Evolutionary conservation across 768 basidiomycete genomes (phyloP).

Genomic region (Glaciozyma martinii): DNA sequence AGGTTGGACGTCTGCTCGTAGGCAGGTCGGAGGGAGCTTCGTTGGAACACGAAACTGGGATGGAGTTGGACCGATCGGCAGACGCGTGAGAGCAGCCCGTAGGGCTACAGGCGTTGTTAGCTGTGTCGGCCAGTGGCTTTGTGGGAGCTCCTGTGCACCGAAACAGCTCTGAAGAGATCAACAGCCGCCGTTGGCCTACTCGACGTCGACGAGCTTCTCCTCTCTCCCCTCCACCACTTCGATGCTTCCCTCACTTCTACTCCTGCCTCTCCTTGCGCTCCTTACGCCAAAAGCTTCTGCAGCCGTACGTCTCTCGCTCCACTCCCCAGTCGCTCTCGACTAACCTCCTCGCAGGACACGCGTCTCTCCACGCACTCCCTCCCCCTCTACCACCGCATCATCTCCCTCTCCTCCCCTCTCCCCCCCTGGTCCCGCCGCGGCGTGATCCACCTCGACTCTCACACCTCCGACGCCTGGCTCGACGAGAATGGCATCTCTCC

Average conservation of each 20-base stretch:
- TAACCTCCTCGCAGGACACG: neutral
- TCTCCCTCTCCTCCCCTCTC: neutral
- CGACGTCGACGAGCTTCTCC: neutral
- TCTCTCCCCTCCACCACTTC: neutral
- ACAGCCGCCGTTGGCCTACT: too few relatives aligned
- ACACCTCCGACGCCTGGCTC: neutral
- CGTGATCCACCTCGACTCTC: neutral
- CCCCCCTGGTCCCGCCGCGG: neutral
- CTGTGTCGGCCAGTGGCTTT: too few relatives aligned
- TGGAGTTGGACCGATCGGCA: too few relatives aligned
- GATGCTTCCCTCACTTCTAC: neutral
- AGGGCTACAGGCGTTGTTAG: too few relatives aligned
- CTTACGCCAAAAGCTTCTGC: too few relatives aligned
- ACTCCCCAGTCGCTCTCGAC: neutral
- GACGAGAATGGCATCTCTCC: neutral
- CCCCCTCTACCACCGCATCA: conserved; percentile 1
- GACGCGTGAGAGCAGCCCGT: too few relatives aligned
- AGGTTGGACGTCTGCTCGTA: too few relatives aligned
- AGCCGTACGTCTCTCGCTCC: neutral
- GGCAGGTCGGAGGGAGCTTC: too few relatives aligned
- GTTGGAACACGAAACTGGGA: too few relatives aligned
- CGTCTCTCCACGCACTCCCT: neutral
- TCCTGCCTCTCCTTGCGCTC: neutral
- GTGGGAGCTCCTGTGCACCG: too few relatives aligned
- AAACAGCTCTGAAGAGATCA: too few relatives aligned